Base-by-base conservation (phyloP, 768 basidiomycete species). In the Kwoniella dejecticola region DNA sequence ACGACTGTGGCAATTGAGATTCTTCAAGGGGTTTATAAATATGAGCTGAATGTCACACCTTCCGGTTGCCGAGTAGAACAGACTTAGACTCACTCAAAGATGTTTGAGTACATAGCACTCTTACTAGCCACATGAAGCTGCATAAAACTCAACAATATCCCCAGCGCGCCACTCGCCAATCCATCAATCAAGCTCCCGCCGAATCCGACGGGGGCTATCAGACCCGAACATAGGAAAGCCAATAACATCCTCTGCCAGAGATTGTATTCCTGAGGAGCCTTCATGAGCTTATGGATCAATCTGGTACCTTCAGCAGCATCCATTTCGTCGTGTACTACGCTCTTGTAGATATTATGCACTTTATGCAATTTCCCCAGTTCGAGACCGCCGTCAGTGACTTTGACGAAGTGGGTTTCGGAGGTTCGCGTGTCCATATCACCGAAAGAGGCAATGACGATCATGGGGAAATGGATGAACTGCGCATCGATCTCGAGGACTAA, bases 181-280 rank as follows among this genome's bases (percentile, higher is more conserved):
- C 67, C 70, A 52, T 78, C 77, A 47, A 70, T 75, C 88, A 87
- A 29, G 87, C 90, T 27, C 86, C 92, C 79, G 7, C 89, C 89
- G 71, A 91, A 92, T 4, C 90, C 89, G 64, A 92, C 81, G 1
- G 89, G 89, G 70, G 89, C 90, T 62, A 94, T 93, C 41, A 92
- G 76, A 6, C 85, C 85, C 2, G 89, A 88, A 62, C 89, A 81
- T 70, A 80, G 82, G 69, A 90, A 88, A 0, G 89, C 86, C 59
- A 95, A 74, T 19, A 83, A 47, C 69, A 87, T 87, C 53, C 90
- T 84, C 67, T 85, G 81, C 74, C 82, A 79, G 26, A 83, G 77
- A 3, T 85, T 80, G 77, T 91, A 91, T 53, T 88, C 79, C 10
- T 89, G 85, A 24, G 85, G 83, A 4, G 85, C 82, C 19, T 82